Evolutionary conservation across 2,329 filamentous ascomycete genomes (phyloP).

Genomic region (Capronia epimyces): DNA sequence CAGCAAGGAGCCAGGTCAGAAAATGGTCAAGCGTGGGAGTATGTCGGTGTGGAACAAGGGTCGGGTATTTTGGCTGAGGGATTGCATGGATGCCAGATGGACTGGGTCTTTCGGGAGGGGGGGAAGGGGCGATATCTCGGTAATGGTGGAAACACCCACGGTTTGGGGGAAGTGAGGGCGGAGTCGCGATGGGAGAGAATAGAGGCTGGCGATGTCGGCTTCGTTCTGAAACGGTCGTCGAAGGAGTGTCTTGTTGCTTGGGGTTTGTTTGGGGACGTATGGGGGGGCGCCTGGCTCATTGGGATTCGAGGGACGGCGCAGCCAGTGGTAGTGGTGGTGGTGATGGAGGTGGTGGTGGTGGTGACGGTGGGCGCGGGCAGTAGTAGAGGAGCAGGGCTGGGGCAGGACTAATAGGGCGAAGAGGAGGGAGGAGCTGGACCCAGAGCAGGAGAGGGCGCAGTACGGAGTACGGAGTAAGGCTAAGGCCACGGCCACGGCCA

Average conservation of each 20-base stretch:
- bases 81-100: too few relatives aligned
- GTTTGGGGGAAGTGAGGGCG: background rate
- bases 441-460: too few relatives aligned
- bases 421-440: background rate
- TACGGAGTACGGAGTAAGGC: too few relatives aligned
- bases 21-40: slow-evolving; percentile 23
- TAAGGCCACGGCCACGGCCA: too few relatives aligned
- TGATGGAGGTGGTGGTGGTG: background rate
- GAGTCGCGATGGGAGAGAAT: background rate
- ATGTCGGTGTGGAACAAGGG: slow-evolving; percentile 9
- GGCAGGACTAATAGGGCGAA: too few relatives aligned
- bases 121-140: background rate
- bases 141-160: background rate
- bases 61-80: background rate
- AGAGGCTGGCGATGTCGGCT: background rate
- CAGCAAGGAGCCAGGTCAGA: slow-evolving; percentile 23
- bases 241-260: background rate
- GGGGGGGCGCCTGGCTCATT: background rate
- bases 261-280: background rate
- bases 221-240: background rate
- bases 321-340: background rate
- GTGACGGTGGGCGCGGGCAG: background rate
- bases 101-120: background rate
- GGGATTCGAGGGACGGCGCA: background rate
- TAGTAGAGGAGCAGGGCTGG: background rate